Base-by-base conservation (phyloP, 805 yeast species). In the Ogataea naganishii region DNA sequence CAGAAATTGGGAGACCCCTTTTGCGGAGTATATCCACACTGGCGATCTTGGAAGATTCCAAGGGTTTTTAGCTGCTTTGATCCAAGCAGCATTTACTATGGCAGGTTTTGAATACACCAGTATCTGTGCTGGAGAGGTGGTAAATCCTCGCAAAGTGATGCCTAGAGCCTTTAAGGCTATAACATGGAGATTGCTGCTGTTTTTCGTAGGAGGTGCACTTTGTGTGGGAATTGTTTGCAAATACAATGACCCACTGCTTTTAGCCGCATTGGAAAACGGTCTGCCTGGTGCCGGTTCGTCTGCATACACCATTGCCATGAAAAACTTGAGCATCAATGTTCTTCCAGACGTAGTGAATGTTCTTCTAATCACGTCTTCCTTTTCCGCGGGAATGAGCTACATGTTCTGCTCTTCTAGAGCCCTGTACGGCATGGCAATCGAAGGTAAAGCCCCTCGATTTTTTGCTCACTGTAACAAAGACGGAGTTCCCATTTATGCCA, bases 251-350 rank as follows among this genome's bases (percentile, higher is more conserved):
- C 62, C 64, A 7, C 35, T 36, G 4, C 44, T 64, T 31, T 34
- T 49, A 7, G 43, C 35, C 26, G 60, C 66, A 7, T 43, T 57
- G 27, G 49, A 52, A 2, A 43, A 52, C 14, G 43, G 56, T 14
- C 39, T 50, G 29, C 63, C 67, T 3, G 68, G 68, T 20, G 69
- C 70, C 14, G 70, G 67, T 8, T 59, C 72, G 8, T 75, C 85
- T 14, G 89, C 95, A 2, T 82, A 78, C 47, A 88, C 82, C 23
- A 73, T 84, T 43, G 92, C 89, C 5, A 82, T 84, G 84, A 49
- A 62, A 27, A 69, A 68, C 34, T 56, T 83, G 43, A 64, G 72
- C 1, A 79, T 84, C 30, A 70, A 60, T 19, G 74, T 70, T 0
- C 62, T 83, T 31, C 92, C 94, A 22, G 72, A 75, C 46, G 64